phyloP scores from a whole-genome alignment of 2,329 filamentous ascomycete genomes.

The Neocatenulostroma microsporum region DNA sequence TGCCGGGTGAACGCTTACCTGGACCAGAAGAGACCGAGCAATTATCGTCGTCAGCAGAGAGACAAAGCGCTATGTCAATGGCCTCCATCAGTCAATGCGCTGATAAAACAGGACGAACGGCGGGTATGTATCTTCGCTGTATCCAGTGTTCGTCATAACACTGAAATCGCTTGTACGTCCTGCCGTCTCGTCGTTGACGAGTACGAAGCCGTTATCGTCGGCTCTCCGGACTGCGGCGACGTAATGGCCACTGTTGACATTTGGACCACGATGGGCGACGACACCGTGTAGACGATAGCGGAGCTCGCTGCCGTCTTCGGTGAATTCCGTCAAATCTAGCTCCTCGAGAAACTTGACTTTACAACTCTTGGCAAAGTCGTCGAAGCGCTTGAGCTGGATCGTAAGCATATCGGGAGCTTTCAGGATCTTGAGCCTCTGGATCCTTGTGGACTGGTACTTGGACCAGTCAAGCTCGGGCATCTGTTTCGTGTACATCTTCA shows the following conservation, averaged over 20 bases:
- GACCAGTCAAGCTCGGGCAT: too few species aligned
- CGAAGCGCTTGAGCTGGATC: conserved; percentile 8
- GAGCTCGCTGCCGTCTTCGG: conserved; percentile 1
- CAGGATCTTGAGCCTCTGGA: too few species aligned
- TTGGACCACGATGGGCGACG: conserved; percentile 8
- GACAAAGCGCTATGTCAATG: too few species aligned
- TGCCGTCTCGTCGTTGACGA: conserved; percentile 2
- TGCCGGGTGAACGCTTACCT: too few species aligned
- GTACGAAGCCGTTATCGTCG: not conserved
- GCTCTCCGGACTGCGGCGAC: conserved; percentile 9
- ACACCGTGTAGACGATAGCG: conserved; percentile 7
- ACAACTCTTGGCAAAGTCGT: not conserved
- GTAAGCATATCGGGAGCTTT: not conserved
- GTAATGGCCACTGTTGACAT: conserved; percentile 9
- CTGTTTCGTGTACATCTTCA: too few species aligned
- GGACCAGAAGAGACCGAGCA: too few species aligned
- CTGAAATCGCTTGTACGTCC: too few species aligned
- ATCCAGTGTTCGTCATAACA: too few species aligned
- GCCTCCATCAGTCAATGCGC: too few species aligned
- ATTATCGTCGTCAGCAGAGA: too few species aligned
- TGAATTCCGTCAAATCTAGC: conserved; percentile 6
- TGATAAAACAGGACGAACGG: conserved; percentile 3
- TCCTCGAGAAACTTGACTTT: conserved; percentile 4
- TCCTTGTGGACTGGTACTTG: too few species aligned
- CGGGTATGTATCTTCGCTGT: not conserved